Conservation (phyloP, 73 alveolate genomes). For the Effrenium voratum region DNA sequence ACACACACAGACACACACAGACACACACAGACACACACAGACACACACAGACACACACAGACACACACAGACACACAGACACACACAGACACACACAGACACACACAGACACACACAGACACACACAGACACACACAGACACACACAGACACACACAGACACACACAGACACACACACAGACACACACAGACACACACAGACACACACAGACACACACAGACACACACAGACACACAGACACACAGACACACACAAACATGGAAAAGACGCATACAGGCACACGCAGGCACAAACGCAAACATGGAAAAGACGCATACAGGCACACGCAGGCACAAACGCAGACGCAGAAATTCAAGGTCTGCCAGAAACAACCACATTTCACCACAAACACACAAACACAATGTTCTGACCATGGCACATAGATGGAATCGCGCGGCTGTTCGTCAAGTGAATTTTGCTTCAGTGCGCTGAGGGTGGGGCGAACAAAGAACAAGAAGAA, state of each 20-base stretch:
- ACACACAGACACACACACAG: slow-evolving; percentile 10
- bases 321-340: neutral
- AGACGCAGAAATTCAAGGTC: neutral
- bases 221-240: slow-evolving; percentile 28
- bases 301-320: neutral
- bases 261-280: neutral
- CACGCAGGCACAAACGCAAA: neutral
- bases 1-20: slow-evolving; percentile 2
- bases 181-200: slow-evolving; percentile 11
- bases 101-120: slow-evolving; percentile 18
- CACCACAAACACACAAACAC: no score
- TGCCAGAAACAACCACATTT: no score
- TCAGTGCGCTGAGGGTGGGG: no score
- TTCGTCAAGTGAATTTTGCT: no score
- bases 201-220: slow-evolving; percentile 29
- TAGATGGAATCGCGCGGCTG: no score
- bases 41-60: slow-evolving; percentile 11
- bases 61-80: slow-evolving; percentile 17
- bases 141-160: neutral
- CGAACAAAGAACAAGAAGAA: no score
- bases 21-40: slow-evolving; percentile 23
- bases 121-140: slow-evolving; percentile 17
- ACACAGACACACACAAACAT: neutral
- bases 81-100: neutral
- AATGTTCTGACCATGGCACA: no score